Base-by-base conservation (phyloP, 192 early-diverging fungal species). In the Backusella tarrabulga region DNA sequence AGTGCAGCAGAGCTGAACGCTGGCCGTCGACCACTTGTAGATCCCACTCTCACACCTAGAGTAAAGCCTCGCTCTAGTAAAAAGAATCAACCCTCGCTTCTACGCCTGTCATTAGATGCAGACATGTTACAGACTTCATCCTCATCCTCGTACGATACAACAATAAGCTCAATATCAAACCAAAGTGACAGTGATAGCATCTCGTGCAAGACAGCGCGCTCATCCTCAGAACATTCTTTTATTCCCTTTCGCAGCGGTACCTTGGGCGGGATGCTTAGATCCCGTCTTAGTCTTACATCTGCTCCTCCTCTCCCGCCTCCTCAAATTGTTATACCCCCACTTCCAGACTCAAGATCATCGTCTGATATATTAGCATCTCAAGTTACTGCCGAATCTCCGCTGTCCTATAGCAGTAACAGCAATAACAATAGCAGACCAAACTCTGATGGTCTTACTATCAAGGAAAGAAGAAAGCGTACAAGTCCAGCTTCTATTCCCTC, bases 61-160 rank as follows among this genome's bases (percentile, higher is more conserved):
- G 66, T 72, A 17, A 50, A 72, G 42, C 71, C 71, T 5, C 41
- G 71, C 42, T 50, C 44, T 4, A 72, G 32, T 12, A 72, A 72
- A 23, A 72, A 50, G 14, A 72, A 72, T 9, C 60, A 66, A 15
- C 8, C 63, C 11, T 40, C 38, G 6, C 41, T 75, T 42, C 29
- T 75, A 34, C 60, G 74, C 2, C 40, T 75, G 19, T 75, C 74
- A n/a, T 32, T 75, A 14, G 74, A 75, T n/a, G 74, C 63, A 2
- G 74, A 75, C 17, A 35, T 67, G 23, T 9, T 67, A n/a, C 60
- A 38, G 23, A 29, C 9, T 5, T 38, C n/a, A 17, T 56, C 36
- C 23, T 17, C 38, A 15, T 34, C 34, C 41, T 41, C 19, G 23
- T 26, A 72, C 1, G 71, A 72, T 19, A 72, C 71, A 12, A 72